Conservation (phyloP, 768 basidiomycete genomes). For the Leccinellum luteum region DNA sequence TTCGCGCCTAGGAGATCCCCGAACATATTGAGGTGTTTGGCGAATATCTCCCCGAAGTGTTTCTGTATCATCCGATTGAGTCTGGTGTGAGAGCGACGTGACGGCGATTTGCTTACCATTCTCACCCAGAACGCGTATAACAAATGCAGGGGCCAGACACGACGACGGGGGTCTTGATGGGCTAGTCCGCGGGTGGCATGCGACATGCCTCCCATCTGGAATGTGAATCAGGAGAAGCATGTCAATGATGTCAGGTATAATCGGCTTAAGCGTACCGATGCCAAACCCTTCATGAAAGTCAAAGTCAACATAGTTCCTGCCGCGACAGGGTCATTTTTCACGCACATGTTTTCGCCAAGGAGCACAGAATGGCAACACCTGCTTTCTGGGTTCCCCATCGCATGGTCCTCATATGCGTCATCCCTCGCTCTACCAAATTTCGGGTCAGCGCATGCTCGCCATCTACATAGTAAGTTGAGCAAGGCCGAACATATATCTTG, state of each 20-base stretch:
- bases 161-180: constrained; percentile 6
- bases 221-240: constrained; percentile 12
- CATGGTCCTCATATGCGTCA: constrained; percentile 6
- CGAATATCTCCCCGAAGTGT: constrained; percentile 19
- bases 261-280: constrained; percentile 6
- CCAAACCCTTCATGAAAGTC: constrained; percentile 8
- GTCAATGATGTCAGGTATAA: constrained; percentile 8
- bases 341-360: constrained; percentile 16
- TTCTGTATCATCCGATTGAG: constrained; percentile 5
- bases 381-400: constrained; percentile 14
- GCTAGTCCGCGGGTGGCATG: background rate
- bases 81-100: background rate
- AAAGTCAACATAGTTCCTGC: background rate
- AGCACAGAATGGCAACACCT: constrained; percentile 17
- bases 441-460: constrained; percentile 4
- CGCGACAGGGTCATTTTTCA: background rate
- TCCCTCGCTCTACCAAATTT: constrained; percentile 14
- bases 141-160: constrained; percentile 14
- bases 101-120: constrained; percentile 1
- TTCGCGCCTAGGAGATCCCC: constrained; percentile 5
- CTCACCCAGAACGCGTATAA: constrained; percentile 12
- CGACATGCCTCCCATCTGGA: background rate
- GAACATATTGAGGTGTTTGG: constrained; percentile 11
- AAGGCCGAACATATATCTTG: constrained; percentile 10
- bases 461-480: background rate